Evolutionary conservation across 176 grass and related monocot genomes (phyloP).

Genomic region (Bromus sterilis): DNA sequence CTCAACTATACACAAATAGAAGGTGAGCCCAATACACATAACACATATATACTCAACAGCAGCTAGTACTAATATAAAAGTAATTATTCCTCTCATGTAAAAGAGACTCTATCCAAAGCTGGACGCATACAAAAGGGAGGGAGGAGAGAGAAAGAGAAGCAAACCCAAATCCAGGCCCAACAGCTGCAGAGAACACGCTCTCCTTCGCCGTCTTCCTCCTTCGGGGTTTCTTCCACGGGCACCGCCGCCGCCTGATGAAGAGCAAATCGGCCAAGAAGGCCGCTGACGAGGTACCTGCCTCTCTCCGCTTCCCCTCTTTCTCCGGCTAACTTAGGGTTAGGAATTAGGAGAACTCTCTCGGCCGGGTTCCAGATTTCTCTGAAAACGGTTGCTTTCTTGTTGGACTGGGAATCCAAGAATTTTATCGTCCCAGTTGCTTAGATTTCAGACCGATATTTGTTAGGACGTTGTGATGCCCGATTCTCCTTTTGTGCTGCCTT

Average conservation of each 20-base stretch:
- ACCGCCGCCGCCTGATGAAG: conserved; percentile 16
- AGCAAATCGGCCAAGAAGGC: conserved; percentile 16
- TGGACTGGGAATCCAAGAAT: neutral
- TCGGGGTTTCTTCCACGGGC: conserved; percentile 5
- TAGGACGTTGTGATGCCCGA: neutral
- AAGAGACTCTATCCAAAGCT: neutral
- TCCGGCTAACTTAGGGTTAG: neutral
- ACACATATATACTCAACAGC: no score
- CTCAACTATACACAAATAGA: no score
- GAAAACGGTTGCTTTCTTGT: neutral
- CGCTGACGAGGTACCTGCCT: conserved; percentile 16
- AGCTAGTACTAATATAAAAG: no score
- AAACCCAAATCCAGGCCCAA: conserved; percentile 7
- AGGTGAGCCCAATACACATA: no score
- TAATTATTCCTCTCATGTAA: no score
- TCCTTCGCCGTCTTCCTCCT: neutral
- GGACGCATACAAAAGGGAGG: neutral
- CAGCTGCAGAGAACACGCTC: neutral
- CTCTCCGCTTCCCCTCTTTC: neutral
- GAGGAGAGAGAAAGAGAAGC: neutral
- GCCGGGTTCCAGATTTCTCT: neutral
- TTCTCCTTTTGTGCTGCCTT: neutral
- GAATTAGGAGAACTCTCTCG: neutral
- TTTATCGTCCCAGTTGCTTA: neutral
- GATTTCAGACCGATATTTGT: neutral